Evolutionary conservation across 805 yeast species (phyloP), one percentile per base, ranked within the genome.

Genomic region (Brettanomyces nanus): DNA sequence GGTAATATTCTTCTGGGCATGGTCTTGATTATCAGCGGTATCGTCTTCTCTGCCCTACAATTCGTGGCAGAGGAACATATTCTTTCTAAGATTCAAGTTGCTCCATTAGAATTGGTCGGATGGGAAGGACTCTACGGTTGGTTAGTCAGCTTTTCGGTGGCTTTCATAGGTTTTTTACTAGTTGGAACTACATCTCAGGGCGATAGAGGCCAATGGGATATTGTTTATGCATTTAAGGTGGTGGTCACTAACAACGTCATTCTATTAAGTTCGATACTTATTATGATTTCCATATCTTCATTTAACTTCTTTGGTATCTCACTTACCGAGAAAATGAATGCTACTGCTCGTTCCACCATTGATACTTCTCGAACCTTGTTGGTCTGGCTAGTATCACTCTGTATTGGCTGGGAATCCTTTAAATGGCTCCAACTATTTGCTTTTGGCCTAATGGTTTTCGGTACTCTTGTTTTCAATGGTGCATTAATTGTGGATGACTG

Each of bases 51-150:
- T 36, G 92, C 92, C 0, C 59, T 77, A 13, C 94, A 84, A 54
- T 84, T 82, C 56, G 92, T 84, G 3, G 66, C 77, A 28, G 94
- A 84, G 52, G 94, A 84, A 51, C 77, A 77, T 48, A 68, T 84
- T 33, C 59, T 84, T 42, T 56, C 65, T 19, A 63, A 61, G 40
- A 65, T 73, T 47, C 63, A 72, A 11, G 64, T 83, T 31, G 67
- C 68, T 4, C 89, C 92, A 3, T 53, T 80, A 45, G 66, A 69
- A 43, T 63, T 83, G 41, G 92, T 84, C 14, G 86, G 82, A 28
- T 76, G 68, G 44, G 92, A 84, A 58, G 94, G 94, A 3, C 59
- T 74, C 19, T 82, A 71, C 52, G 94, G 94, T 3, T 56, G 69
- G 1, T 23, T 58, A 0, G 54, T 74, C 22, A 66, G 80, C 4